Evolutionary conservation across 371 early-diverging fungal species (phyloP), one percentile per base, ranked within the genome.

Genomic region (Rhizopus microsporus): DNA sequence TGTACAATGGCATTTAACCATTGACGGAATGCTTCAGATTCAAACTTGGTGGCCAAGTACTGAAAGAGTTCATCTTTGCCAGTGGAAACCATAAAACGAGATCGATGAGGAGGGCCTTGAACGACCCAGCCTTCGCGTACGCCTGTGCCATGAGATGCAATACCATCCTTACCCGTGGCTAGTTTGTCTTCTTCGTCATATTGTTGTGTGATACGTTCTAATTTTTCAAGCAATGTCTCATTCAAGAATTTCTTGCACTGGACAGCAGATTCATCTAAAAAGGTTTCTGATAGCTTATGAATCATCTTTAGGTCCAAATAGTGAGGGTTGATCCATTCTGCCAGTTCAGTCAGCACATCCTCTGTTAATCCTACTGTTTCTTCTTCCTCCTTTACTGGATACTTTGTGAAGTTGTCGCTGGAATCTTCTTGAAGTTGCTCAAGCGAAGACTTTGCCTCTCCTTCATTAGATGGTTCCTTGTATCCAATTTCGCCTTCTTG

Each of bases 231-330:
- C 15, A 71, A 76, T 0, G 75, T 37, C 4, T 78, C 77, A 6
- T 80, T 80, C 31, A 90, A 68, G 48, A 90, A 87, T 33, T 75
- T 72, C 15, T 72, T 79, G 43, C 84, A 75, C 63, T 87, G 85
- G 35, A 91, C 80, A 17, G 80, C 82, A 17, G 88, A 86, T 35
- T 88, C 83, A 0, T 89, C 88, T n/a, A 77, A 48, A 61, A 91
- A 91, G 16, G 71, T 70, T 9, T 82, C 86, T 17, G 82, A 69
- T 8, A 86, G 71, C 53, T 82, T 75, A 23, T 52, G 38, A 34
- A 89, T 56, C 32, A 71, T 66, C 32, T 60, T 45, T 2, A 64
- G 53, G 10, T 77, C 65, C 37, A 91, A 74, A 60, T 91, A 89
- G 33, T 72, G 68, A n/a, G 86, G 82, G 54, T 89, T 87, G 57